Evolutionary conservation across 345 rosid species (phyloP), one percentile per base, ranked within the genome.

Genomic region (Populus euphratica): DNA sequence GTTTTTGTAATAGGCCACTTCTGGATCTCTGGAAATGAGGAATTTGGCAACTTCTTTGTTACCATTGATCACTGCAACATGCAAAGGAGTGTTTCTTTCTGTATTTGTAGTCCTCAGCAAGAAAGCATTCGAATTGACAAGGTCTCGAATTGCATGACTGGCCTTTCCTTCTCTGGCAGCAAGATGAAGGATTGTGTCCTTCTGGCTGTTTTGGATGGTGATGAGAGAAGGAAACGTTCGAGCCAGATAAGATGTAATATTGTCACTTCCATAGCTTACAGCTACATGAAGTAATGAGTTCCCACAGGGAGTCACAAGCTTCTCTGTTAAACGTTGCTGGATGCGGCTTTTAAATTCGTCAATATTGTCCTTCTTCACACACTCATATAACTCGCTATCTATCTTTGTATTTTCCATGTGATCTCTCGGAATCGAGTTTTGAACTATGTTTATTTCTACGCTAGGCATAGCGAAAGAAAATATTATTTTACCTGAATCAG

Each of bases 61-160:
- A 17, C 0, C 56, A 2, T 12, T 21, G 31, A 69, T 23, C 27
- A 69, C 52, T 23, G 73, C 56, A 4, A 20, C 73, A 1, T 69
- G 73, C 73, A 69, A 39, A 43, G 73, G 52, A 5, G 73, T 69
- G 73, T 69, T 69, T 17, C 73, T 56, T 8, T n/a, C 4, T 23
- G 4, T 9, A 23, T 69, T 69, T 49, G 1, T 0, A 33, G 0
- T 69, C 31, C 20, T 69, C 56, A 6, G 3, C 41, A 61, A 54
- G 36, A 2, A 8, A 16, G 3, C 8, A 72, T 73, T 56, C 31
- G 35, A 66, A 10, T 0, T n/a, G 35, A 0, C 18, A 5, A 69
- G 6, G 21, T 9, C 0, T 13, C 5, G 4, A 36, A 8, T 21
- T 20, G 31, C 6, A 17, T 9, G 4, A 13, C 13, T 35, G 3